Evolutionary conservation across 352 stramenopile genomes (phyloP), one percentile per base, ranked within the genome.

Genomic region (Blastocystis sp.): DNA sequence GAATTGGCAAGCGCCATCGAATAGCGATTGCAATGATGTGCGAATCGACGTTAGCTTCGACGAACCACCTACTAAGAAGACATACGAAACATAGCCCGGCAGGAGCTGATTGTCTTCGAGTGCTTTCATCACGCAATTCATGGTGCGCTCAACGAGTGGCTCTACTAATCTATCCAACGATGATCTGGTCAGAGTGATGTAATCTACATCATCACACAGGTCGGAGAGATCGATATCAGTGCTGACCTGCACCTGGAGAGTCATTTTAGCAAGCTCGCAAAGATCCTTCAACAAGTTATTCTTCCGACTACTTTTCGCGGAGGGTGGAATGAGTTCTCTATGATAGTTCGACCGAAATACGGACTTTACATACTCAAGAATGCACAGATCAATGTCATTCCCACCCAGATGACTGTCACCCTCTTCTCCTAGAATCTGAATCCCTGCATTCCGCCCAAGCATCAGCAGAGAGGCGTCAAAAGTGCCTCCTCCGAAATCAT

Each of bases 281-380:
- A 43, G 34, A 18, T 34, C n/a, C 4, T 45, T 66, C 2, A 63
- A 53, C 54, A 45, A 6, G 0, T 26, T 68, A 0, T 18, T 5
- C n/a, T 68, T 7, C 20, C 50, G 26, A 9, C 53, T 50, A 29
- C 8, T 3, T 34, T 13, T 43, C 23, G 47, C 47, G 1, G 50
- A n/a, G 0, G 59, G 29, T 23, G 29, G 29, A 68, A 54, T 68
- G 3, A 98, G 92, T 91, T 98, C 95, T 70, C 98, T 96, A 87
- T 95, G 95, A 29, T 91, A 93, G 62, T 98, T 94, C 91, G 98
- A 96, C 91, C 97, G 97, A 91, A 98, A 98, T 88, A 97, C 92
- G 56, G 91, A 91, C 39, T 98, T 91, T 45, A 98, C 92, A 91
- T 97, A 94, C 79, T 95, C 93, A 66, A 98, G 91, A 23, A 99